Evolutionary conservation across 345 rosid genomes (phyloP).

Genomic region (Corchorus olitorius): DNA sequence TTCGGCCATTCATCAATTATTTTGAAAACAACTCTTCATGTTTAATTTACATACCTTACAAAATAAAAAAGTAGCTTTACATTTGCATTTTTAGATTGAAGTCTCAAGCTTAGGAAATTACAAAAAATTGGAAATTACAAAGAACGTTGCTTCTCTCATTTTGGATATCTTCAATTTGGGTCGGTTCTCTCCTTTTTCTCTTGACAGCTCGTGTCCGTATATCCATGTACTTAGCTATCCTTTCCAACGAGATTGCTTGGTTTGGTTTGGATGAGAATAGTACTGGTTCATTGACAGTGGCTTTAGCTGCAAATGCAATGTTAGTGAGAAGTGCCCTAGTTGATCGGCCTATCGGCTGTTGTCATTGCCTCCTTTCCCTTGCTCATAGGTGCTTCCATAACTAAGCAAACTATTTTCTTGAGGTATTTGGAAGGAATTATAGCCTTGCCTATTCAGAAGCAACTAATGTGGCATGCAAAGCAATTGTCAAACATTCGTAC

Average conservation of each 20-base stretch:
- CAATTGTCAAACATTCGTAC: slow-evolving; percentile 63
- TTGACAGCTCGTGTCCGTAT: slow-evolving; percentile 68
- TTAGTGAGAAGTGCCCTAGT: slow-evolving; percentile 68
- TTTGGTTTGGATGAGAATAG: slow-evolving; percentile 77
- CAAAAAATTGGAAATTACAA: no score
- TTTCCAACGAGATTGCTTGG: slow-evolving; percentile 76
- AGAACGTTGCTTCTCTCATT: no score
- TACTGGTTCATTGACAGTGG: slow-evolving; percentile 57
- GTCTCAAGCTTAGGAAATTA: no score
- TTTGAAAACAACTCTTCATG: no score
- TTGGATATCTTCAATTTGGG: no score
- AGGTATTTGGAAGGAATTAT: slow-evolving; percentile 75
- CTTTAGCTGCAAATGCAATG: slow-evolving; percentile 74
- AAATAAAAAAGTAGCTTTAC: no score
- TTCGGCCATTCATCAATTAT: no score
- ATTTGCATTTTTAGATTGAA: no score
- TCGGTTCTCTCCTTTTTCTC: no score
- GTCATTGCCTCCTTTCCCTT: slow-evolving; percentile 69
- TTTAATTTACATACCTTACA: no score
- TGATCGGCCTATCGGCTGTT: slow-evolving; percentile 69
- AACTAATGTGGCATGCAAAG: slow-evolving; percentile 63
- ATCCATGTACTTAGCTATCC: slow-evolving; percentile 67
- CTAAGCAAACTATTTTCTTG: slow-evolving; percentile 59
- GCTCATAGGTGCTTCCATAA: slow-evolving; percentile 60
- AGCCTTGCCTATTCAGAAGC: slow-evolving; percentile 54